Evolutionary conservation across 805 yeast genomes (phyloP), one percentile per base, ranked within the genome.

Genomic region (Limtongia smithiae): DNA sequence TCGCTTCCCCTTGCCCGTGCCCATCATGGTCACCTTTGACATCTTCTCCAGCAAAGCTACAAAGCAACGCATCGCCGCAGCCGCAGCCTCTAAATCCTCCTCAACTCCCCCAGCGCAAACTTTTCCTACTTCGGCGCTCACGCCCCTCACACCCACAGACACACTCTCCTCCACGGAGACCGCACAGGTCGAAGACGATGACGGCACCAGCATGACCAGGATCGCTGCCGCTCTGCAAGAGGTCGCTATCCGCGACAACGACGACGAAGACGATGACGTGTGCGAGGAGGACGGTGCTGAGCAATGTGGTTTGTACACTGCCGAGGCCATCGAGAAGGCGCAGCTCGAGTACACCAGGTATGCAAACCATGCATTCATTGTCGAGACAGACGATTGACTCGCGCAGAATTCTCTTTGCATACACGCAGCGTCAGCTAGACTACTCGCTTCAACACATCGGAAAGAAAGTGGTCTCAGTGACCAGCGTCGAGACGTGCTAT

Each of bases 351-450:
- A 49, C 30, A 43, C 46, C 17, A 46, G 42, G 50, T 46, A 37
- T 11, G 50, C 36, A 32, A 21, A 12, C 25, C 7, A 2, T 14
- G n/a, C 20, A 14, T 14, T 31, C 30, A 6, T 18, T n/a, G 22
- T 24, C 27, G 17, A n/a, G 15, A 20, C 25, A 30, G 14, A 21
- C 33, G 15, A 11, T 12, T 7, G 32, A 15, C 4, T 18, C 17
- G 7, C 6, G 3, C 22, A 42, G 49, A 32, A 44, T 49, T 18
- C 32, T 49, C 20, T 25, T 28, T n/a, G 49, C 34, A 32, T 49
- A 49, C 40, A 49, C 53, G 6, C 43, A 44, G 27, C 53, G 47
- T 14, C 53, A 49, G 28, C 42, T 49, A 12, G 53, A 49, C 31
- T 49, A 30, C 40, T 44, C 49, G 8, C 27, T 49, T 15, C 21